phyloP scores from a whole-genome alignment of 148 eudicot species.

The Fallopia convolvulus region DNA sequence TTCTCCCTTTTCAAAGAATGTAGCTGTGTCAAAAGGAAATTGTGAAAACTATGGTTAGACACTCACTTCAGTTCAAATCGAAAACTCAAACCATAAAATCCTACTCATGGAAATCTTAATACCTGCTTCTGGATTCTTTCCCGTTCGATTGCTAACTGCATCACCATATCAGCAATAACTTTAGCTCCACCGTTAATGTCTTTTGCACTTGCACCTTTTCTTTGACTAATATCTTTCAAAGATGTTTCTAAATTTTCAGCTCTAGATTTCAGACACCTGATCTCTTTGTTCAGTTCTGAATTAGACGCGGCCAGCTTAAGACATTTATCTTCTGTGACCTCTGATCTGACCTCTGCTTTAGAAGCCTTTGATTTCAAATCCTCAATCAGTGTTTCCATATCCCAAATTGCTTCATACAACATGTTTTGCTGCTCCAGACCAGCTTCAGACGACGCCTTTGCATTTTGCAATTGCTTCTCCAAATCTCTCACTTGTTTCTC shows the following conservation, averaged over 20 bases:
- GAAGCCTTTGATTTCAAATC: slow-evolving; percentile 78
- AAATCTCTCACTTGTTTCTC: slow-evolving; percentile 70
- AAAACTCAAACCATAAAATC: background rate
- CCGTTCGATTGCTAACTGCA: slow-evolving; percentile 72
- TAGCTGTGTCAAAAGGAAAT: slow-evolving; percentile 34
- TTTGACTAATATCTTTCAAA: slow-evolving; percentile 36
- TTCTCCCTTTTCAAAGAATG: slow-evolving; percentile 52
- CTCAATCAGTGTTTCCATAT: slow-evolving; percentile 94
- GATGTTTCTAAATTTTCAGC: slow-evolving; percentile 32
- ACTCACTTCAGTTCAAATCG: background rate
- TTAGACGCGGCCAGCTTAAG: slow-evolving; percentile 49
- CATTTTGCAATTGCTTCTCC: slow-evolving; percentile 53
- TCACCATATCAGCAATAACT: slow-evolving; percentile 59
- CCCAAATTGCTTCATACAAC: slow-evolving; percentile 95
- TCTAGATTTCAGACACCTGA: slow-evolving; percentile 36
- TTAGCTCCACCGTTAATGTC: slow-evolving; percentile 47
- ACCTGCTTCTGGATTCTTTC: slow-evolving; percentile 82
- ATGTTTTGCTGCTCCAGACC: slow-evolving; percentile 83
- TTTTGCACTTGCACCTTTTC: slow-evolving; percentile 36
- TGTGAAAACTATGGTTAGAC: slow-evolving; percentile 7
- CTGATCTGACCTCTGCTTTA: slow-evolving; percentile 53
- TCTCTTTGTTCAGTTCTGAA: slow-evolving; percentile 46
- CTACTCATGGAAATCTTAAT: background rate
- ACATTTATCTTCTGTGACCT: slow-evolving; percentile 57
- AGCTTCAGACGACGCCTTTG: slow-evolving; percentile 69